Percentiles rank a stretch among this genome's conserved stretches.
Evolutionary conservation across 768 basidiomycete genomes (phyloP).

Genomic region (Chalciporus pseudorubinellus): DNA sequence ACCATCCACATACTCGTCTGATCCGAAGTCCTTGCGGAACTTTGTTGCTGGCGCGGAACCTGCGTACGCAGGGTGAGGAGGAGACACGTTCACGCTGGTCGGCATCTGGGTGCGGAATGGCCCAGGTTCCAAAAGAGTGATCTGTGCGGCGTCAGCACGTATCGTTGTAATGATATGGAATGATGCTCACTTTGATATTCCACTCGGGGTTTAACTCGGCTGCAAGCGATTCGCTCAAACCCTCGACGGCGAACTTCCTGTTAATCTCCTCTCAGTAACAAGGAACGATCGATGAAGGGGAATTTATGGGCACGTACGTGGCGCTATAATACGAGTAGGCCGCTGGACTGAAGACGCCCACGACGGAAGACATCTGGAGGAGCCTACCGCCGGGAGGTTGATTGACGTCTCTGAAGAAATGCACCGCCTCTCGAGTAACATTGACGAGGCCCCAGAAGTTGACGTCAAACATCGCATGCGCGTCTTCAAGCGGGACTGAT

Average conservation of each 20-base stretch:
- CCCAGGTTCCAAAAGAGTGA: background rate
- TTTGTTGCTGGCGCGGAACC: conserved; percentile 6
- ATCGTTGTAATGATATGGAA: no score
- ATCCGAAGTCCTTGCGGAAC: background rate
- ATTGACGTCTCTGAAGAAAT: no score
- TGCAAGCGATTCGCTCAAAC: conserved; percentile 18
- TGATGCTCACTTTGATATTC: conserved; percentile 14
- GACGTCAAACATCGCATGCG: conserved; percentile 23
- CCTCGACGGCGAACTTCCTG: conserved; percentile 29
- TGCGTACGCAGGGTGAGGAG: conserved; percentile 18
- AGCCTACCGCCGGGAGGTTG: no score
- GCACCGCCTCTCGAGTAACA: no score
- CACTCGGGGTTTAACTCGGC: background rate
- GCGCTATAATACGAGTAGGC: conserved; percentile 25
- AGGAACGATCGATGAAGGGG: background rate
- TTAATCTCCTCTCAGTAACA: background rate
- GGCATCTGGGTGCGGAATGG: conserved; percentile 16
- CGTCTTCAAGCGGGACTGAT: conserved; percentile 13
- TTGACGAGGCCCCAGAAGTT: conserved; percentile 32
- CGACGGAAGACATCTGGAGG: no score
- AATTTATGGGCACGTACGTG: conserved; percentile 20
- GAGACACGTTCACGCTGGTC: background rate
- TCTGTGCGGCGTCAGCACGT: no score
- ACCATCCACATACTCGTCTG: background rate
- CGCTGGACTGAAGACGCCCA: background rate